phyloP scores from a whole-genome alignment of 2,329 filamentous ascomycete genomes.

The Apiospora malaysiana region DNA sequence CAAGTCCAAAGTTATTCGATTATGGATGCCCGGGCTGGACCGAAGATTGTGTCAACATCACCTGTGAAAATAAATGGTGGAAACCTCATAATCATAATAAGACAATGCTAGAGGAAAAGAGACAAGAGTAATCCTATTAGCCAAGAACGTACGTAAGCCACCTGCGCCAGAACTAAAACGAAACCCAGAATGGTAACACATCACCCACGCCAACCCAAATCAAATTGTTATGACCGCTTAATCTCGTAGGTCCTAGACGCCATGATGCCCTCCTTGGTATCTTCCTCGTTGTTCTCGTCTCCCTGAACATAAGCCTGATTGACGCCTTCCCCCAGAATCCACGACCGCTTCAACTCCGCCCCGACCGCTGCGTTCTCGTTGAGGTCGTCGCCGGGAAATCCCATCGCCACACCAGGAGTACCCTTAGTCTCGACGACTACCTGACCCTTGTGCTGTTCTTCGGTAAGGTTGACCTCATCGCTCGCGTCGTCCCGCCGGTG shows the following conservation, averaged over 20 bases:
- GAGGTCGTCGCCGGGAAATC: not conserved
- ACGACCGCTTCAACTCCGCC: conserved; percentile 22
- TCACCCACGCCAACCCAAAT: not conserved
- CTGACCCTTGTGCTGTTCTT: not conserved
- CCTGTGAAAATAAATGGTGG: too few relatives aligned
- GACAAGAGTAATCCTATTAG: too few relatives aligned
- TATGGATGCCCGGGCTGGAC: too few relatives aligned
- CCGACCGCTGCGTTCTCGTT: not conserved
- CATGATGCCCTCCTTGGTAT: not conserved
- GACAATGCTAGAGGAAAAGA: too few relatives aligned
- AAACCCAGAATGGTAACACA: not conserved
- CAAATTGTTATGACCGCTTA: not conserved
- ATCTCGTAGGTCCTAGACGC: not conserved
- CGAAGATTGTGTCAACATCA: too few relatives aligned
- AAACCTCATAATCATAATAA: too few relatives aligned
- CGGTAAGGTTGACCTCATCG: conserved; percentile 19
- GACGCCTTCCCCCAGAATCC: conserved; percentile 23
- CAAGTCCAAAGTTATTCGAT: too few relatives aligned
- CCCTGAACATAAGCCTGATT: not conserved
- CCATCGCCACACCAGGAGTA: not conserved
- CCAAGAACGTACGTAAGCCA: too few relatives aligned
- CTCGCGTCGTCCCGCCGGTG: not conserved
- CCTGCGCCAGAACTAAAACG: not conserved
- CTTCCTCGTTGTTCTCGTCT: not conserved
- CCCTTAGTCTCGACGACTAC: not conserved